Evolutionary conservation across 768 basidiomycete genomes (phyloP).

Genomic region (Boletellus ananiceps): DNA sequence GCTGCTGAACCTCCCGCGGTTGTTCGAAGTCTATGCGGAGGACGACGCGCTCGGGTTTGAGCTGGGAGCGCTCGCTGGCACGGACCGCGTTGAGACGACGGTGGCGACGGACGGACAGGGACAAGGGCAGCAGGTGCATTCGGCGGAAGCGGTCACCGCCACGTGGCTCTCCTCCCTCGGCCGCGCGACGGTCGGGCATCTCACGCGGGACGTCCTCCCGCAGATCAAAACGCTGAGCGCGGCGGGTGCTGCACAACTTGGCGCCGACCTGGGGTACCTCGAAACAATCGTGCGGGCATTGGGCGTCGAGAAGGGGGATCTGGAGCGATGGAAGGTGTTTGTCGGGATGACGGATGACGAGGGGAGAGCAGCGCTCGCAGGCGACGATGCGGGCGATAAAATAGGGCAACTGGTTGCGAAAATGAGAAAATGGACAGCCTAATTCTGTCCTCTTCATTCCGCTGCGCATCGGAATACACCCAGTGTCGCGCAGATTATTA

Average conservation of each 20-base stretch:
- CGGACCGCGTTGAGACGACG: constrained; percentile 43
- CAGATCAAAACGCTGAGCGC: constrained; percentile 56
- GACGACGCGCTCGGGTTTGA: constrained; percentile 91
- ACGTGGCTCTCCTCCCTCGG: constrained; percentile 94
- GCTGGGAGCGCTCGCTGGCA: constrained; percentile 71
- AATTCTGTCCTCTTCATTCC: neutral
- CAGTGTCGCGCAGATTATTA: neutral
- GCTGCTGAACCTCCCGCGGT: constrained; percentile 84
- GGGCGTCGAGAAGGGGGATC: constrained; percentile 78
- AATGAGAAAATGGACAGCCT: constrained; percentile 31
- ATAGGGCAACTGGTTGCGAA: constrained; percentile 21
- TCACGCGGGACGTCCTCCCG: constrained; percentile 70
- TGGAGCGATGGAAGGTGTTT: constrained; percentile 76
- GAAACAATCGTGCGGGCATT: constrained; percentile 86
- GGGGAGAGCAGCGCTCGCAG: constrained; percentile 21
- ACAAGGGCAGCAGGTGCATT: constrained; percentile 21
- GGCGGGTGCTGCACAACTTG: constrained; percentile 76
- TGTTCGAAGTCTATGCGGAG: constrained; percentile 92
- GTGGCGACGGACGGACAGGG: neutral
- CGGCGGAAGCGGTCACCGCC: constrained; percentile 78
- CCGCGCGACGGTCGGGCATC: constrained; percentile 67
- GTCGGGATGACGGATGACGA: constrained; percentile 56
- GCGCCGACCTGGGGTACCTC: constrained; percentile 84
- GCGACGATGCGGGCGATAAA: constrained; percentile 19
- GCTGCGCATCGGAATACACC: too few species aligned